Evolutionary conservation across 2,329 filamentous ascomycete genomes (phyloP).

Genomic region (Achaetomium macrosporum): DNA sequence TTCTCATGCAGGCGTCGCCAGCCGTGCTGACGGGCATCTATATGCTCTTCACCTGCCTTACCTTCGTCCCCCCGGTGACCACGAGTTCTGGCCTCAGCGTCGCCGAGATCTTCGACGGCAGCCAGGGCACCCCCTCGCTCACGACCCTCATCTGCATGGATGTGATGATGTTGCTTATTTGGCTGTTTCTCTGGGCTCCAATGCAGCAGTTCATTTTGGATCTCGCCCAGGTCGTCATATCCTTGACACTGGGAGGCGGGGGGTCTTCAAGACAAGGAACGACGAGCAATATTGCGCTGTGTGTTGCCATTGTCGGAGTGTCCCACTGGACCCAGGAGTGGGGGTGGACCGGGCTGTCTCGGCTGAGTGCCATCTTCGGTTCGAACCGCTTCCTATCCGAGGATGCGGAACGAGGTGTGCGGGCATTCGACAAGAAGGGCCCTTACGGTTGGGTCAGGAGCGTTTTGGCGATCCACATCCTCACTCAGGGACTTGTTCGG

Average conservation of each 20-base stretch:
- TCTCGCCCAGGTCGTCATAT: conserved; percentile 87
- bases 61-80: conserved; percentile 79
- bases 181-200: conserved; percentile 82
- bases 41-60: conserved; percentile 85
- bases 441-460: conserved; percentile 63
- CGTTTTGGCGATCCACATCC: conserved; percentile 66
- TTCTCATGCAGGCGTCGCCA: conserved; percentile 86
- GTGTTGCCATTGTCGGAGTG: conserved; percentile 59
- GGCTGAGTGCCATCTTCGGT: conserved; percentile 28
- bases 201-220: conserved; percentile 85
- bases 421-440: conserved; percentile 50
- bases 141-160: conserved; percentile 82
- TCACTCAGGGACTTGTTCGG: conserved; percentile 66
- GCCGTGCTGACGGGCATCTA: conserved; percentile 85
- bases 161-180: conserved; percentile 72
- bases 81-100: conserved; percentile 75
- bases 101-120: conserved; percentile 85
- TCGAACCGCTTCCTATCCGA: conserved; percentile 32
- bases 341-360: conserved; percentile 44
- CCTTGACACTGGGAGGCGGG: conserved; percentile 81
- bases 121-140: conserved; percentile 77
- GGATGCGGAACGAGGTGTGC: conserved; percentile 38
- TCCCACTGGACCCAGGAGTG: conserved; percentile 44
- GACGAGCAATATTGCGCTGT: conserved; percentile 65
- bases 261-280: conserved; percentile 62